Percentiles rank a stretch among this genome's conserved stretches.
These are phyloP conservation scores for Phialocephala sp. DNA, from an alignment of 2,329 filamentous ascomycete genomes.

Conservation along the genomic window DNA sequence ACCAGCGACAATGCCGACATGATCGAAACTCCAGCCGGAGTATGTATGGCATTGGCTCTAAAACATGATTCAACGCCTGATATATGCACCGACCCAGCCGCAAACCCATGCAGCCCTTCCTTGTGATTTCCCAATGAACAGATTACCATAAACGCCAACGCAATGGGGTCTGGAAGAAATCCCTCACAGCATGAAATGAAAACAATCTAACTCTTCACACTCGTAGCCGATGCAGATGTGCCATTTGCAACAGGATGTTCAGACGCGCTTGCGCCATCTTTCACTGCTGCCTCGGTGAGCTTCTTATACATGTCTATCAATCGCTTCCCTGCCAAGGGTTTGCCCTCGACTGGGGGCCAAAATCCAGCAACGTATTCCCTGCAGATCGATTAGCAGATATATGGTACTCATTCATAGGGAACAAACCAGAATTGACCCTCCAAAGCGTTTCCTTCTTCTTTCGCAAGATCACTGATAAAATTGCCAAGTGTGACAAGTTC, in stretches of 20 bases:
- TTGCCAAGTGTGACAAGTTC: constrained; percentile 67
- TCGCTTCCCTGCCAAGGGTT: constrained; percentile 31
- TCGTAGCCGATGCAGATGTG: constrained; percentile 17
- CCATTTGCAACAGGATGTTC: constrained; percentile 25
- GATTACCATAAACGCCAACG: constrained; percentile 23
- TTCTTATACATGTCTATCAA: constrained; percentile 42
- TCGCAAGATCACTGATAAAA: constrained; percentile 56
- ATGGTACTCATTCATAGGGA: neutral
- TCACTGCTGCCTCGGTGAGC: constrained; percentile 32
- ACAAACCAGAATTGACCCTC: constrained; percentile 41
- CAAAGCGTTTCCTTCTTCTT: constrained; percentile 38
- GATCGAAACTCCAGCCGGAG: constrained; percentile 19
- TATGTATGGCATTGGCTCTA: constrained; percentile 20
- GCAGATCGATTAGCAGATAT: constrained; percentile 20
- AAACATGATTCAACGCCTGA: constrained; percentile 20
- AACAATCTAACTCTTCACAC: constrained; percentile 13
- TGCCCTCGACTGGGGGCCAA: constrained; percentile 41
- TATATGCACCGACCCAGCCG: constrained; percentile 26
- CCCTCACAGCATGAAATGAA: neutral
- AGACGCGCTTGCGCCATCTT: constrained; percentile 21
- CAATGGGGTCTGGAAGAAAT: constrained; percentile 23
- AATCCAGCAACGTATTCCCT: constrained; percentile 44
- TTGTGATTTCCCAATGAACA: constrained; percentile 13
- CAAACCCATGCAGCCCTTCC: constrained; percentile 19
- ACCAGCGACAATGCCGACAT: neutral